Conservation (phyloP, 1,284 basidiomycete species). For the Ceratobasidium sp. region DNA sequence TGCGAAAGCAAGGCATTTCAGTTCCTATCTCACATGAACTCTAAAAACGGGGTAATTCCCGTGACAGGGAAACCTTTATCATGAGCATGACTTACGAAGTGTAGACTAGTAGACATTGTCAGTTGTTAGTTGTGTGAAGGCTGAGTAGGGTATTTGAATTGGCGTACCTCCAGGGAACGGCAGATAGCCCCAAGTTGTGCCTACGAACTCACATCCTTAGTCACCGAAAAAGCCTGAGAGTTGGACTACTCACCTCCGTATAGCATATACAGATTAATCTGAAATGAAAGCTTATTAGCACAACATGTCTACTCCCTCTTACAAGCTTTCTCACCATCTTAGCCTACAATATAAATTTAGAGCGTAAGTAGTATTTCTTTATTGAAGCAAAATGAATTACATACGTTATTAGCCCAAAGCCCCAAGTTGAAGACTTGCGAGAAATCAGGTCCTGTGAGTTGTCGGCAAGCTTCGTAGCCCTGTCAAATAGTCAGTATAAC, state of each 20-base stretch:
- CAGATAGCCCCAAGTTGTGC: slow-evolving; percentile 81
- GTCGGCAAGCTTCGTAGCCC: slow-evolving; percentile 62
- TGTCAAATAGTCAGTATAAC: slow-evolving; percentile 31
- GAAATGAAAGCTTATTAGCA: not conserved
- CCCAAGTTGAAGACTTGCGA: slow-evolving; percentile 78
- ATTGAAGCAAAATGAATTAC: slow-evolving; percentile 49
- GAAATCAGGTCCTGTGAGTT: slow-evolving; percentile 74
- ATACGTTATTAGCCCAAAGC: slow-evolving; percentile 79
- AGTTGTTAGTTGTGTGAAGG: slow-evolving; percentile 39
- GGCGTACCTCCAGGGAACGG: slow-evolving; percentile 65
- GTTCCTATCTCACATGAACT: too few relatives aligned
- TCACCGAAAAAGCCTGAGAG: not conserved
- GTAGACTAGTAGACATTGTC: slow-evolving; percentile 41
- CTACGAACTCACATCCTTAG: slow-evolving; percentile 50
- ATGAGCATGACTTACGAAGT: slow-evolving; percentile 51
- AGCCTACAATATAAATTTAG: slow-evolving; percentile 4
- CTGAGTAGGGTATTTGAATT: slow-evolving; percentile 30
- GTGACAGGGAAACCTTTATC: too few relatives aligned
- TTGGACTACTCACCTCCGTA: slow-evolving; percentile 56
- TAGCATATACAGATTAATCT: slow-evolving; percentile 78
- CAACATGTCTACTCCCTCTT: not conserved
- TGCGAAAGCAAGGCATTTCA: slow-evolving; percentile 56
- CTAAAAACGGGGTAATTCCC: too few relatives aligned
- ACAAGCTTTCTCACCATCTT: slow-evolving; percentile 13
- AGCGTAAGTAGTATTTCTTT: not conserved